These are phyloP conservation scores for Wallacemonas sp. DNA, from an alignment of 208 protist genomes.

Conservation along the genomic window DNA sequence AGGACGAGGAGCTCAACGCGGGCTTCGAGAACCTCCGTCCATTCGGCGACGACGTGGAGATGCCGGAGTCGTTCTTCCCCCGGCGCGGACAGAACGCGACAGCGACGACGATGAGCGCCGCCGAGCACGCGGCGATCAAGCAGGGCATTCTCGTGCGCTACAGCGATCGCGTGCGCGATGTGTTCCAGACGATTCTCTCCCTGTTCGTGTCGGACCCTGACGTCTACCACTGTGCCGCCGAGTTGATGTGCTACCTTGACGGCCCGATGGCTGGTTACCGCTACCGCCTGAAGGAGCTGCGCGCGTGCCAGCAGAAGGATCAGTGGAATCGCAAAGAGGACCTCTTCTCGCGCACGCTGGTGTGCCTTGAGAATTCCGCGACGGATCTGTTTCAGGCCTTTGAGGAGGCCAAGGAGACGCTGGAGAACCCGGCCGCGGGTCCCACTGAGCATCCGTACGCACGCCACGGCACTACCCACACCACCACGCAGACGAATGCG, in stretches of 20 bases:
- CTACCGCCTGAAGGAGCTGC: slow-evolving; percentile 80
- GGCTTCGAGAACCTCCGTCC: slow-evolving; percentile 24
- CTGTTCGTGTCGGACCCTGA: slow-evolving; percentile 85
- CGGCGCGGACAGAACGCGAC: not conserved
- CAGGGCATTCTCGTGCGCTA: slow-evolving; percentile 56
- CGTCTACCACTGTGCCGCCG: slow-evolving; percentile 75
- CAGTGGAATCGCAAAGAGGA: slow-evolving; percentile 71
- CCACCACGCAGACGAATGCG: not conserved
- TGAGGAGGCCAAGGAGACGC: slow-evolving; percentile 24
- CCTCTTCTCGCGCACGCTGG: slow-evolving; percentile 63
- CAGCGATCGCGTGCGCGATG: slow-evolving; percentile 61
- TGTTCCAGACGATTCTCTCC: slow-evolving; percentile 66
- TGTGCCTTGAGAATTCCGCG: slow-evolving; percentile 54
- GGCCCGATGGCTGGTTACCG: slow-evolving; percentile 65
- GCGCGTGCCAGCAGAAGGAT: slow-evolving; percentile 80
- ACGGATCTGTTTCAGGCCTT: slow-evolving; percentile 42
- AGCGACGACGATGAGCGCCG: no score
- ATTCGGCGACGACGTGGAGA: slow-evolving; percentile 37
- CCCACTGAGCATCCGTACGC: slow-evolving; percentile 2
- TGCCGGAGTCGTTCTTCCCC: slow-evolving; percentile 34
- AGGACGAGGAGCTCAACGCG: slow-evolving; percentile 15
- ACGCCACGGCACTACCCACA: not conserved
- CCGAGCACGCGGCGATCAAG: slow-evolving; percentile 28
- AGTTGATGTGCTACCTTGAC: slow-evolving; percentile 63
- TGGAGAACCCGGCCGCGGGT: slow-evolving; percentile 7